Conservation (phyloP, 1,284 basidiomycete species). For the Peniophora sp. region DNA sequence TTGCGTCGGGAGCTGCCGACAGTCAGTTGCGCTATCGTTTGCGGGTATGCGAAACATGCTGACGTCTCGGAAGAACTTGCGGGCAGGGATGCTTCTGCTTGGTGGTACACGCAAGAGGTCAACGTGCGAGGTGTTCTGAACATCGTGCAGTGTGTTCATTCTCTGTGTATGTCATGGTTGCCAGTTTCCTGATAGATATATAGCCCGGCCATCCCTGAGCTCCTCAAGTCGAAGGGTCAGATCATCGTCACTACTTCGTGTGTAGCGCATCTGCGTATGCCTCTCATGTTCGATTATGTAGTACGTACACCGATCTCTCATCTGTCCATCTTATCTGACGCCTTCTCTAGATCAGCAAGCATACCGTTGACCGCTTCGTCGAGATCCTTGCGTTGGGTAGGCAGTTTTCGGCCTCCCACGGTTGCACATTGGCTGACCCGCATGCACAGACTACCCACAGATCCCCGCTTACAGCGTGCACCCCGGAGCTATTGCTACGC, state of each 20-base stretch:
- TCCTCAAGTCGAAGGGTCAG: not conserved
- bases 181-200: too few relatives aligned
- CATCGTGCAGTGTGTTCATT: not conserved
- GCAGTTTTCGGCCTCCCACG: not conserved
- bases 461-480: not conserved
- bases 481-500: not conserved
- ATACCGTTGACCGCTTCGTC: not conserved
- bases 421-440: not conserved
- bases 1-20: too few relatives aligned
- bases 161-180: not conserved
- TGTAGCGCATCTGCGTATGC: not conserved
- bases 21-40: not conserved
- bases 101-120: constrained; percentile 1
- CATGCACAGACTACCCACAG: not conserved
- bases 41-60: not conserved
- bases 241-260: not conserved
- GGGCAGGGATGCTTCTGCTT: not conserved
- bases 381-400: not conserved
- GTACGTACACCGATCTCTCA: not conserved
- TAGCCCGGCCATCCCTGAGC: not conserved
- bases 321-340: not conserved
- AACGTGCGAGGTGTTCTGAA: not conserved
- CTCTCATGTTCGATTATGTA: not conserved
- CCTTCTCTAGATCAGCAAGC: not conserved
- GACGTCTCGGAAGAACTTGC: not conserved